phyloP scores from a whole-genome alignment of 495 filamentous ascomycete genomes.

The Penicillium psychrofluorescens region DNA sequence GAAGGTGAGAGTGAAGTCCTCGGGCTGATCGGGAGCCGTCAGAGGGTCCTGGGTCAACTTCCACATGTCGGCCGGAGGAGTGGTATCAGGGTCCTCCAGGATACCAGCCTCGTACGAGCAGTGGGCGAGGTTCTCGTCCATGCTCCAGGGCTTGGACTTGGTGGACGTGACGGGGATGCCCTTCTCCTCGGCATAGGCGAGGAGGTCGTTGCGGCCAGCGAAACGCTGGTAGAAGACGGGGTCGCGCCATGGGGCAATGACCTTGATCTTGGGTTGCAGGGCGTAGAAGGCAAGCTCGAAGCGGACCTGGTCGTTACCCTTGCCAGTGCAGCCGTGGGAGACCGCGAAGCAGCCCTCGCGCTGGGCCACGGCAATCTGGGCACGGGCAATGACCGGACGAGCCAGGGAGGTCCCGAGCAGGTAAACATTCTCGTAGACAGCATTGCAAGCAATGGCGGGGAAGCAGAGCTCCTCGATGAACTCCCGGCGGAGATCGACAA shows the following conservation, averaged over 20 bases:
- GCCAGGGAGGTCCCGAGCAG: constrained; percentile 76
- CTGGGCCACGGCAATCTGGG: constrained; percentile 64
- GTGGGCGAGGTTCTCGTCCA: constrained; percentile 85
- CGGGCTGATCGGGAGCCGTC: constrained; percentile 67
- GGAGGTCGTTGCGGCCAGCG: constrained; percentile 77
- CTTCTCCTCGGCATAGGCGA: constrained; percentile 73
- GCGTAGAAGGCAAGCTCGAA: constrained; percentile 78
- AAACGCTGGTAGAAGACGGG: constrained; percentile 79
- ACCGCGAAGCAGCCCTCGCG: constrained; percentile 45
- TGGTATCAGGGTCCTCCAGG: constrained; percentile 42
- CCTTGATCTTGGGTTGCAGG: constrained; percentile 67
- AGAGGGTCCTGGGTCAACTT: constrained; percentile 68
- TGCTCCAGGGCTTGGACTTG: constrained; percentile 77
- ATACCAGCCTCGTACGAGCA: constrained; percentile 85
- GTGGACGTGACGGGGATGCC: constrained; percentile 82
- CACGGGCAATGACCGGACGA: constrained; percentile 82
- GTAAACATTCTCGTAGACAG: constrained; percentile 78
- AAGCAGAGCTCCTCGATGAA: constrained; percentile 85
- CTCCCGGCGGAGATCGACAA: constrained; percentile 54
- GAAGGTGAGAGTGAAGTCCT: constrained; percentile 73
- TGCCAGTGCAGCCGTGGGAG: constrained; percentile 78
- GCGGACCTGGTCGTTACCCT: constrained; percentile 83
- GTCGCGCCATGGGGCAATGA: constrained; percentile 85
- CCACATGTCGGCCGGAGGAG: constrained; percentile 78
- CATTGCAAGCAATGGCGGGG: constrained; percentile 77